phyloP scores from a whole-genome alignment of 2,329 filamentous ascomycete genomes.

The Cytospora piceae region DNA sequence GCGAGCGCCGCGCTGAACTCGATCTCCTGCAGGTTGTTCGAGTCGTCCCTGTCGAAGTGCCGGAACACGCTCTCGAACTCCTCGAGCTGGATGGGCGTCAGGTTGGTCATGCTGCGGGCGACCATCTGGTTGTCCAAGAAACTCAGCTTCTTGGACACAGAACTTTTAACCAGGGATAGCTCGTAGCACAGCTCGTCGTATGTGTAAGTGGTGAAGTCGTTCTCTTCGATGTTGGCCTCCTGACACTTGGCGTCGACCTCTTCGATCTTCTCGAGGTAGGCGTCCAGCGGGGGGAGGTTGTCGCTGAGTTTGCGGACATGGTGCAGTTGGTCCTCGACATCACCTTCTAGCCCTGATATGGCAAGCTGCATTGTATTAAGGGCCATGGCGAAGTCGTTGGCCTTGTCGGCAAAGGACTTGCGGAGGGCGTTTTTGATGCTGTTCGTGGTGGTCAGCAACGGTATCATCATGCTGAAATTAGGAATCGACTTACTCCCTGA shows the following conservation, averaged over 20 bases:
- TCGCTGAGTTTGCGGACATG: constrained; percentile 85
- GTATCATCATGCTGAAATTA: neutral
- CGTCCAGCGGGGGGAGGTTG: constrained; percentile 85
- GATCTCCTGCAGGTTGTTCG: constrained; percentile 87
- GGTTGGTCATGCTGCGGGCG: constrained; percentile 96
- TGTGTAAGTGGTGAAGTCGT: constrained; percentile 99
- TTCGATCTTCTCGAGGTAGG: constrained; percentile 86
- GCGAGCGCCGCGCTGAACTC: constrained; percentile 96
- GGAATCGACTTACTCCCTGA: constrained; percentile 72
- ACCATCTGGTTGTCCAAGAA: constrained; percentile 99
- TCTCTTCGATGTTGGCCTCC: constrained; percentile 98
- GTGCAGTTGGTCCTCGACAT: constrained; percentile 90
- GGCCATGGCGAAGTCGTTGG: constrained; percentile 95
- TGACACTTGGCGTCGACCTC: constrained; percentile 85
- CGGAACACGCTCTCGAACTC: constrained; percentile 98
- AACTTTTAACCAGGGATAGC: constrained; percentile 85
- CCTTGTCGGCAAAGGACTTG: constrained; percentile 93
- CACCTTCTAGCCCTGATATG: constrained; percentile 95
- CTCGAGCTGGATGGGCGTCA: constrained; percentile 96
- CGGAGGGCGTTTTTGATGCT: constrained; percentile 95
- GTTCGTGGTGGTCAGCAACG: constrained; percentile 21
- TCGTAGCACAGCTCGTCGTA: constrained; percentile 97
- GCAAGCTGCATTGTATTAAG: constrained; percentile 93
- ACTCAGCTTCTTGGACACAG: constrained; percentile 92
- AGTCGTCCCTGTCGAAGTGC: constrained; percentile 93